A percentile compares a stretch with the other conserved stretches of the same genome.
Conservation (phyloP, 257 asterid genomes). For the Penstemon newberryi region DNA sequence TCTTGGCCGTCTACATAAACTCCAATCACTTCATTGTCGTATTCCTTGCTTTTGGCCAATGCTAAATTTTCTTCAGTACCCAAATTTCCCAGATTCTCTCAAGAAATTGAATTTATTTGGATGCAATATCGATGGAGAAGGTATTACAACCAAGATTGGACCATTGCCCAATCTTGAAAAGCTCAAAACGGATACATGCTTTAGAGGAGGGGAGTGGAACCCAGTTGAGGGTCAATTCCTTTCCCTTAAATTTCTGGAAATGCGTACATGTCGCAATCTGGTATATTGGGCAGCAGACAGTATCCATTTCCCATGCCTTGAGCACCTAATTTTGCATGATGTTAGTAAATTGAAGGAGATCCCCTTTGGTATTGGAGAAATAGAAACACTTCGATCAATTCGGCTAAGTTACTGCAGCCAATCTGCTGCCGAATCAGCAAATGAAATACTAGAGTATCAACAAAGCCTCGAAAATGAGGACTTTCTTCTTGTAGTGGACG, state of each 20-base stretch:
- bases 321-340: background rate
- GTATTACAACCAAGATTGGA: background rate
- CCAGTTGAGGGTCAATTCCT: constrained; percentile 8
- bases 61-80: background rate
- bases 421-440: background rate
- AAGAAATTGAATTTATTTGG: background rate
- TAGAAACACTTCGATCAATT: constrained; percentile 20
- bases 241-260: constrained; percentile 5
- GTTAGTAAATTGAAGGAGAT: constrained; percentile 13
- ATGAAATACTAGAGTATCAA: constrained; percentile 20
- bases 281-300: constrained; percentile 8
- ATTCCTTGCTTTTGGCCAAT: background rate
- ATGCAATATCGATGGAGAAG: too few relatives aligned
- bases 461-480: constrained; percentile 15
- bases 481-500: background rate
- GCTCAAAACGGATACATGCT: background rate
- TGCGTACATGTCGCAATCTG: background rate
- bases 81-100: constrained; percentile 15
- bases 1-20: background rate
- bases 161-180: constrained; percentile 24
- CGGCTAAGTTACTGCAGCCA: background rate
- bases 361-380: constrained; percentile 19
- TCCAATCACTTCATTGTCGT: background rate
- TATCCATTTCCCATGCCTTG: constrained; percentile 25
- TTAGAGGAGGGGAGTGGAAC: constrained; percentile 13